These are phyloP conservation scores for Aphanomyces euteiches DNA, from an alignment of 352 stramenopile species.

Conservation along the genomic window DNA sequence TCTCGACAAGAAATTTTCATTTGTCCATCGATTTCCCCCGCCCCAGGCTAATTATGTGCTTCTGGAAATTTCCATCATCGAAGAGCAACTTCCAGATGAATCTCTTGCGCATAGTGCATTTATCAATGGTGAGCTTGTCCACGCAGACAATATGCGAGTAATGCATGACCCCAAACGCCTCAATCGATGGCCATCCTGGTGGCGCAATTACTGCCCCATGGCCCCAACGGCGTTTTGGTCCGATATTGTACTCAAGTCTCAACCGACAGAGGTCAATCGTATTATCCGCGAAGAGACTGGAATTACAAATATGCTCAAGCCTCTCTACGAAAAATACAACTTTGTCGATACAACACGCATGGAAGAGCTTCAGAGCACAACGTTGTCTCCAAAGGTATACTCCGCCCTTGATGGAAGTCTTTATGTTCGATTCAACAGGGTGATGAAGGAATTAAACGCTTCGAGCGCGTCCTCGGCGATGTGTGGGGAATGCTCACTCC, in stretches of 20 bases:
- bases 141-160: conserved; percentile 37
- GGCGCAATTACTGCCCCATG: conserved; percentile 57
- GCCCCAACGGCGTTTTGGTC: conserved; percentile 65
- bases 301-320: conserved; percentile 50
- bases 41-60: conserved; percentile 55
- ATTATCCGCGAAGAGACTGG: background rate
- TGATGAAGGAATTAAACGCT: conserved; percentile 31
- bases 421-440: background rate
- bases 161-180: conserved; percentile 36
- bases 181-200: conserved; percentile 47
- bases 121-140: conserved; percentile 46
- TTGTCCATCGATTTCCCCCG: conserved; percentile 19
- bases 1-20: conserved; percentile 40
- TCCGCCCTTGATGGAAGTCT: background rate
- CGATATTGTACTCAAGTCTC: conserved; percentile 42
- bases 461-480: conserved; percentile 47
- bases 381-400: background rate
- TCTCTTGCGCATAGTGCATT: conserved; percentile 22
- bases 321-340: conserved; percentile 73
- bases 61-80: conserved; percentile 35
- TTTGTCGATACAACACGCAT: conserved; percentile 72
- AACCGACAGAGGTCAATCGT: background rate
- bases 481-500: conserved; percentile 59
- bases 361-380: conserved; percentile 56
- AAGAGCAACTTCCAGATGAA: conserved; percentile 22